phyloP scores from a whole-genome alignment of 257 asterid genomes.

The Voacanga thouarsii region DNA sequence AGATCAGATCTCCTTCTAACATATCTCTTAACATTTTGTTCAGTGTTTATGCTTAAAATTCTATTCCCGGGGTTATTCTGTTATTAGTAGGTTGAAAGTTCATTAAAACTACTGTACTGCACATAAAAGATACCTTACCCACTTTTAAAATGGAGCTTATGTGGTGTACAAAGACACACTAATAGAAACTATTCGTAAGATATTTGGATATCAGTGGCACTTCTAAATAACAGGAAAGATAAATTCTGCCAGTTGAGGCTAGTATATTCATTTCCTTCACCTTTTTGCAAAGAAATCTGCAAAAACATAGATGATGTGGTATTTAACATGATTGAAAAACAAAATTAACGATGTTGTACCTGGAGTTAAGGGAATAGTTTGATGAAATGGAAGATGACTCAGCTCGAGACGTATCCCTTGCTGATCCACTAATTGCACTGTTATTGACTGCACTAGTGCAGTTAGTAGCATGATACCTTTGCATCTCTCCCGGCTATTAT shows the following conservation, averaged over 20 bases:
- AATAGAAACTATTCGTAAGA: background rate
- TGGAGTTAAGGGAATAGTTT: constrained; percentile 62
- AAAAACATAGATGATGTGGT: constrained; percentile 2
- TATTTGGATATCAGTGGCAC: background rate
- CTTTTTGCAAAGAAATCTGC: background rate
- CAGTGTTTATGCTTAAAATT: background rate
- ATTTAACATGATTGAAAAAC: constrained; percentile 12
- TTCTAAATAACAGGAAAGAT: background rate
- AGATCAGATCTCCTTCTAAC: background rate
- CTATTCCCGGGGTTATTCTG: background rate
- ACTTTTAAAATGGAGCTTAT: background rate
- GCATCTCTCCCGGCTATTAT: constrained; percentile 90
- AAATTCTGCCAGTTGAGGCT: background rate
- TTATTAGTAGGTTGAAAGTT: background rate
- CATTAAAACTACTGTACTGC: background rate
- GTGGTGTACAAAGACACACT: no score
- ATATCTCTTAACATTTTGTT: background rate
- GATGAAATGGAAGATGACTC: constrained; percentile 65
- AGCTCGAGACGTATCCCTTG: constrained; percentile 74
- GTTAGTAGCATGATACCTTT: constrained; percentile 93
- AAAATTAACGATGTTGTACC: constrained; percentile 40
- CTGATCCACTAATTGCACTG: constrained; percentile 64
- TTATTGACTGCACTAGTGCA: constrained; percentile 98
- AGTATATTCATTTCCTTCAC: background rate
- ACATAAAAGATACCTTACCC: background rate